Evolutionary conservation across 2,329 filamentous ascomycete species (phyloP), one percentile per base, ranked within the genome.

Genomic region (Curvularia sp.): DNA sequence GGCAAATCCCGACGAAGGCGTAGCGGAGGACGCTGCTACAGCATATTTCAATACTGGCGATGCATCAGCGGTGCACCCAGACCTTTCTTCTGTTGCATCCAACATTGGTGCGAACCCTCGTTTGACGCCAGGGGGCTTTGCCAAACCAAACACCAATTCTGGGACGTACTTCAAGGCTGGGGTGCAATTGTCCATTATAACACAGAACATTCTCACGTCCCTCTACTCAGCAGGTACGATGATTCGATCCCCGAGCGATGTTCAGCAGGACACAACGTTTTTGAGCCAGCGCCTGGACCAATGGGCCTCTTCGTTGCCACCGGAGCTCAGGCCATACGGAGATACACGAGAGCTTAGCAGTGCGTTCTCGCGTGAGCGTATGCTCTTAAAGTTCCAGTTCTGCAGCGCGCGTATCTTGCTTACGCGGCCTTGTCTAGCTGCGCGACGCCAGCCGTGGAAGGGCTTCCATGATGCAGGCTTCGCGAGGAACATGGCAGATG

Each of bases 331-430:
- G 35, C 74, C 76, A 38, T 61, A 70, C 47, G 60, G 18, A 38
- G 24, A 53, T 38, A 18, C 28, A 41, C 46, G 43, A 24, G 46
- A 41, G 28, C 15, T 51, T 4, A 53, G 53, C 15, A 43, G 51
- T 5, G 9, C 12, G 0, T 68, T 63, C 20, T 48, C 44, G 10
- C 73, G 72, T 12, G 71, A 78, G 52, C 69, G 73, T 10, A 55
- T 72, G 49, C 54, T 73, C 12, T 68, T 79, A 5, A 72, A 64
- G 5, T 74, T 78, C 43, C 66, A 70, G 20, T 76, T 73, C 53
- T 77, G 72, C 56, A 74, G 74, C 51, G 70, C 75, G n/a, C 72
- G 66, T 43, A 79, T 79, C n/a, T 67, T 80, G n/a, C 72, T 78
- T 33, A 77, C 74, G 8, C 74, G 77, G 7, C 77, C 76, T 12